Evolutionary conservation across 2,329 filamentous ascomycete species (phyloP).

Genomic region (Pestalotiopsis fici): DNA sequence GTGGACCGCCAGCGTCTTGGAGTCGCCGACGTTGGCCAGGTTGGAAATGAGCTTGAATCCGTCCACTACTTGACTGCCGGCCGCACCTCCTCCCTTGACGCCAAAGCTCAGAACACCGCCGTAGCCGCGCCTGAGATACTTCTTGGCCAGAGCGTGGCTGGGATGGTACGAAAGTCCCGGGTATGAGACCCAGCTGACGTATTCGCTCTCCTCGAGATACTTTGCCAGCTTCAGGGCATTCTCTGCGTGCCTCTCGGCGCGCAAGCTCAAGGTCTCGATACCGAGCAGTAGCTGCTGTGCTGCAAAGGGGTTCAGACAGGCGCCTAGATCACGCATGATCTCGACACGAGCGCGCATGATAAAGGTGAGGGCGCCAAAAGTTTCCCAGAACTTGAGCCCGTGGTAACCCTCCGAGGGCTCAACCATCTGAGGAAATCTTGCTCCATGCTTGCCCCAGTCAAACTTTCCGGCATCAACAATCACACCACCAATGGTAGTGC

Average conservation of each 20-base stretch:
- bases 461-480: slow-evolving; percentile 90
- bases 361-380: slow-evolving; percentile 81
- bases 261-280: slow-evolving; percentile 84
- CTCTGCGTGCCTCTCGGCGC: slow-evolving; percentile 81
- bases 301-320: slow-evolving; percentile 82
- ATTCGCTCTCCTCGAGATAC: slow-evolving; percentile 80
- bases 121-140: slow-evolving; percentile 81
- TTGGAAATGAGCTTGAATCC: slow-evolving; percentile 95
- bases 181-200: slow-evolving; percentile 93
- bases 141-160: slow-evolving; percentile 79
- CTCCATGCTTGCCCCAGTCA: slow-evolving; percentile 83
- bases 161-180: slow-evolving; percentile 82
- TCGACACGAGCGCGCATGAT: slow-evolving; percentile 87
- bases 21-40: slow-evolving; percentile 93
- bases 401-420: slow-evolving; percentile 90
- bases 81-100: slow-evolving; percentile 83
- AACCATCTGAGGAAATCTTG: slow-evolving; percentile 89
- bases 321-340: slow-evolving; percentile 83
- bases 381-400: slow-evolving; percentile 92
- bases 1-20: slow-evolving; percentile 92
- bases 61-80: slow-evolving; percentile 87
- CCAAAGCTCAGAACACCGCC: slow-evolving; percentile 93
- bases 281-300: slow-evolving; percentile 91
- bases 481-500: slow-evolving; percentile 86
- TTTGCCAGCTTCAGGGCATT: slow-evolving; percentile 80